phyloP scores from a whole-genome alignment of 2,329 filamentous ascomycete species.

The Fusarium phyllophilum region DNA sequence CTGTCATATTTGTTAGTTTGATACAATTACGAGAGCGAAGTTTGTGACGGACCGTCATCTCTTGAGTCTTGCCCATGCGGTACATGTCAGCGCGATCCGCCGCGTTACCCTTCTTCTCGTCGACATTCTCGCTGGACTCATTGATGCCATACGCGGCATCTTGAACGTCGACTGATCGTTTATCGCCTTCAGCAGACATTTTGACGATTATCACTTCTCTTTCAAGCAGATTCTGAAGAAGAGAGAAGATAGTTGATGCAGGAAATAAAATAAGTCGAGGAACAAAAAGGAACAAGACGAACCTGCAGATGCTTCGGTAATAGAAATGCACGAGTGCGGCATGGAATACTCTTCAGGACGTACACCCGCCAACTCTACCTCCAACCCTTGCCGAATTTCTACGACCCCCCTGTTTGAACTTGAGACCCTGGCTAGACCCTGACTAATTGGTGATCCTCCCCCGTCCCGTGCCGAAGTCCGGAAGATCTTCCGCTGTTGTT shows the following conservation, averaged over 20 bases:
- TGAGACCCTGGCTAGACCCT: background rate
- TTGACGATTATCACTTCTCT: background rate
- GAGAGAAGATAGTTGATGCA: too few relatives aligned
- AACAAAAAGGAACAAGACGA: background rate
- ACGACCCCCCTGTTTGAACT: background rate
- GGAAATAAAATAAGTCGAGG: background rate
- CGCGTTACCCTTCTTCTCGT: constrained; percentile 35
- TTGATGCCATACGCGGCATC: background rate
- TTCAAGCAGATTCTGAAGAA: too few relatives aligned
- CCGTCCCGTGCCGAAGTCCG: background rate
- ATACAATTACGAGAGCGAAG: rapidly evolving
- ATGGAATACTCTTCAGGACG: background rate
- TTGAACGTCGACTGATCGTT: constrained; percentile 5
- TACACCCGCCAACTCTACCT: background rate
- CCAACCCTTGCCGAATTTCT: background rate
- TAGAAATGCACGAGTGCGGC: constrained; percentile 26
- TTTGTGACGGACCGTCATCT: constrained; percentile 34
- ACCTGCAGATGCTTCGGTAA: constrained; percentile 7
- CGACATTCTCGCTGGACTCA: constrained; percentile 7
- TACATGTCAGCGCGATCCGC: constrained; percentile 41
- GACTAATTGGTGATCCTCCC: background rate
- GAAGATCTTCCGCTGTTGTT: background rate
- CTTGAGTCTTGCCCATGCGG: constrained; percentile 36
- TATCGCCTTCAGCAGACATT: constrained; percentile 27
- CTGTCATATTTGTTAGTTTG: constrained; percentile 21